phyloP scores from a whole-genome alignment of 305 asterid genomes.

The Solanum hybrid region DNA sequence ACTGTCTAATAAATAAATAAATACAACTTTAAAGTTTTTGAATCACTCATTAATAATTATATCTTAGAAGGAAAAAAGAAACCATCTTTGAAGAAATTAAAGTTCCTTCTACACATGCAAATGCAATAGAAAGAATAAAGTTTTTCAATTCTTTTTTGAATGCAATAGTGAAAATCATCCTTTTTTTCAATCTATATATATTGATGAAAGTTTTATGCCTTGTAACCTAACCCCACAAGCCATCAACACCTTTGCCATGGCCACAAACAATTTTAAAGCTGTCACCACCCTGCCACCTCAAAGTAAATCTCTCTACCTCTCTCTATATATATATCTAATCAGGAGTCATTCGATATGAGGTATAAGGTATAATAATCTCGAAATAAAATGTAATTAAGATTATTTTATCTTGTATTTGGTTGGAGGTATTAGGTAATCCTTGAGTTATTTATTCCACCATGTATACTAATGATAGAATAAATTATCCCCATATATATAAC shows the following conservation, averaged over 20 bases:
- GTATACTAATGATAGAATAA: neutral
- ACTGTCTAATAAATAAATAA: neutral
- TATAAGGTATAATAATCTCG: neutral
- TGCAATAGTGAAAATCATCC: neutral
- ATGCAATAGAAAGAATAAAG: neutral
- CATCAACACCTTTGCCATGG: neutral
- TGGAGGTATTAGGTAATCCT: too few relatives aligned
- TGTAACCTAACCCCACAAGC: neutral
- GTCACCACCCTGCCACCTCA: neutral
- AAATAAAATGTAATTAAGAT: too few relatives aligned
- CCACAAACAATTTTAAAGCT: neutral
- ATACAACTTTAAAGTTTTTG: neutral
- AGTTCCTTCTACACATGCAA: neutral
- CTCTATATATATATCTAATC: neutral
- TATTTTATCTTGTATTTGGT: neutral
- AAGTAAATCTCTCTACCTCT: neutral
- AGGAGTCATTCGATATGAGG: fast-evolving
- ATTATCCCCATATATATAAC: neutral
- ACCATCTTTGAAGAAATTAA: neutral
- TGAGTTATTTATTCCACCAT: neutral
- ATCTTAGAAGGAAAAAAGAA: neutral
- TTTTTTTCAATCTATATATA: neutral
- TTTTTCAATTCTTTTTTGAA: neutral
- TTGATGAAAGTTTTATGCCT: neutral
- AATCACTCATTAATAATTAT: neutral